These are phyloP conservation scores for Meyerozyma guilliermondii DNA, from an alignment of 1,139 yeast genomes.

Conservation along the genomic window DNA sequence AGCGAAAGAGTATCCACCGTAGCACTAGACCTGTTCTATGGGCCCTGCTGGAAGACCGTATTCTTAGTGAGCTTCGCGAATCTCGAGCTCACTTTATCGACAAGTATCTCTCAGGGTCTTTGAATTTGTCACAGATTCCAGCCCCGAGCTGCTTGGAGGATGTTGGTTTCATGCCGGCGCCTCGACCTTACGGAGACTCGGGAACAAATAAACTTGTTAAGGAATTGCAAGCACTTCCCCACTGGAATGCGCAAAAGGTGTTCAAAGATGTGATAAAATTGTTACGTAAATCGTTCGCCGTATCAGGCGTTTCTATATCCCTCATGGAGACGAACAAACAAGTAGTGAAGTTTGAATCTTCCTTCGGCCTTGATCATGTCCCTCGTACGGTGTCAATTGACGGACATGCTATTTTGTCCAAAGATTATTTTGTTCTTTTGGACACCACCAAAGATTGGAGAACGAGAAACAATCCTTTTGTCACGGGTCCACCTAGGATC, in stretches of 20 bases:
- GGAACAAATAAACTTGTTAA: slow-evolving; percentile 39
- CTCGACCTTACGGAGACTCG: slow-evolving; percentile 46
- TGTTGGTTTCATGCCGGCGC: slow-evolving; percentile 53
- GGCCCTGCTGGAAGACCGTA: background rate
- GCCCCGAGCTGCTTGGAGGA: slow-evolving; percentile 51
- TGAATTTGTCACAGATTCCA: slow-evolving; percentile 52
- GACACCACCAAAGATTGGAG: slow-evolving; percentile 72
- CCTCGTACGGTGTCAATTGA: slow-evolving; percentile 58
- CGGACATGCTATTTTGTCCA: slow-evolving; percentile 60
- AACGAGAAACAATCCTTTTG: slow-evolving; percentile 54
- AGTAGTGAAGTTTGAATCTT: slow-evolving; percentile 43
- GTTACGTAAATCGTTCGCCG: slow-evolving; percentile 28
- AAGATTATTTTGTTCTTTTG: slow-evolving; percentile 44
- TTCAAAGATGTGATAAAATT: slow-evolving; percentile 37
- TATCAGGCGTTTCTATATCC: slow-evolving; percentile 55
- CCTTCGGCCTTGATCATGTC: slow-evolving; percentile 42
- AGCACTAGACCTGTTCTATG: background rate
- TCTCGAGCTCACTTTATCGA: slow-evolving; percentile 2
- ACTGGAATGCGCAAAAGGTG: slow-evolving; percentile 44
- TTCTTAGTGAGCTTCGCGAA: background rate
- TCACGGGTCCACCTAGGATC: slow-evolving; percentile 54
- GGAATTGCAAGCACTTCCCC: slow-evolving; percentile 33
- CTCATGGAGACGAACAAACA: slow-evolving; percentile 47
- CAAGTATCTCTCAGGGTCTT: slow-evolving; percentile 36
- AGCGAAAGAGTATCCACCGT: background rate